Evolutionary conservation across 208 protist genomes (phyloP), one percentile per base, ranked within the genome.

Genomic region (Angomonas deanei): DNA sequence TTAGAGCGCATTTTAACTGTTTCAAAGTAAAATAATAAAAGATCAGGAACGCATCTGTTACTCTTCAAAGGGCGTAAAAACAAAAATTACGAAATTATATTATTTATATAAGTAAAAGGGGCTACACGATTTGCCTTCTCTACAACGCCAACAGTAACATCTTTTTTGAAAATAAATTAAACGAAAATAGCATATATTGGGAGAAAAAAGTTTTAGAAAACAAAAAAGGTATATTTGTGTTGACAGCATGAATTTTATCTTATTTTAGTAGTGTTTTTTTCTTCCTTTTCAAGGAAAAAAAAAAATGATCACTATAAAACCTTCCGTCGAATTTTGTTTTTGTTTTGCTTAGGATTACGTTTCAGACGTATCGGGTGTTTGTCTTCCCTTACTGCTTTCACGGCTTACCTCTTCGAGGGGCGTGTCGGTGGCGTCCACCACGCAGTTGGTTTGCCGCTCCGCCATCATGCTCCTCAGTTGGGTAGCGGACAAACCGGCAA

Each of bases 371-470:
- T 5, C 4, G 42, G 42, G 8, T 50, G 42, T n/a, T 50, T 10
- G 42, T n/a, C 19, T 50, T n/a, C n/a, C n/a, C n/a, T n/a, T 19
- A 19, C 17, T 50, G 8, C 24, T 30, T 8, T 8, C 31, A 4
- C 46, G 15, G 28, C 27, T 15, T n/a, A 70, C 39, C 11, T 39
- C 69, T n/a, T 77, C 77, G 32, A 91, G 52, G 30, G 59, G 64
- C 1, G 84, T 91, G 4, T 72, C 72, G 3, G 75, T 72, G 24
- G 80, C 77, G 28, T 84, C 59, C 32, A 91, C 66, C 27, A 63
- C 65, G 62, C 84, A 91, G 2, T 66, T 19, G 19, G 58, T 66
- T 57, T 72, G 74, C 4, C 76, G 68, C 4, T 36, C 57, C 23
- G 70, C 27, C 55, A 87, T 54, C 67, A 91, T 75, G 5, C 54